Evolutionary conservation across 345 rosid genomes (phyloP), one percentile per base, ranked within the genome.

Genomic region (Lepidium africanum): DNA sequence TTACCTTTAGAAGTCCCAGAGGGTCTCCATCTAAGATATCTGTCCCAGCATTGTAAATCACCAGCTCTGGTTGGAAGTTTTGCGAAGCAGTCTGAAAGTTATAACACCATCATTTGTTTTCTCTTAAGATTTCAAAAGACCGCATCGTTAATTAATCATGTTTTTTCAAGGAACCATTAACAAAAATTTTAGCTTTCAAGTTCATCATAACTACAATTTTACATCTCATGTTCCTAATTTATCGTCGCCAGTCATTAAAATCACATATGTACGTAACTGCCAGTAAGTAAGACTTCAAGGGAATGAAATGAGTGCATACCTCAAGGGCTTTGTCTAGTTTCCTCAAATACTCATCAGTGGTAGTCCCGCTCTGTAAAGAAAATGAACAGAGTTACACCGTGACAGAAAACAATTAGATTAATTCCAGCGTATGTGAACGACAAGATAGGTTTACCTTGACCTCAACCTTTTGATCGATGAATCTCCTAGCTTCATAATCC

Each of bases 11-110:
- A 74, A 70, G 69, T 42, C 98, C 97, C 49, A 93, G 77, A 71
- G 98, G 98, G 80, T 93, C 98, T 59, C 97, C 98, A 59, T 93
- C 94, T 35, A 93, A 83, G 76, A 93, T 87, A 78, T 93, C 98
- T 1, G 98, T 93, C 23, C 98, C 98, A 48, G 98, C 98, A 81
- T 93, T 93, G 83, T 87, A 93, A 41, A 93, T 32, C 66, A 93
- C 71, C 77, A 93, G 71, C 76, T 90, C 94, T 42, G 96, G 95
- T 66, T 81, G 79, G 82, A 84, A 93, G 57, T 13, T 75, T n/a
- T 9, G 67, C 5, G 78, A 79, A 60, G 95, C 94, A 80, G 86
- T 89, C 98, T 93, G 77, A 72, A 40, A 81, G 49, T 50, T 40
- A 39, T 10, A 59, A 38, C 59, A 68, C 53, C 49, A 45, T 54